These are phyloP conservation scores for Leptosphaerulina australis DNA, from an alignment of 2,329 filamentous ascomycete species.

Conservation along the genomic window DNA sequence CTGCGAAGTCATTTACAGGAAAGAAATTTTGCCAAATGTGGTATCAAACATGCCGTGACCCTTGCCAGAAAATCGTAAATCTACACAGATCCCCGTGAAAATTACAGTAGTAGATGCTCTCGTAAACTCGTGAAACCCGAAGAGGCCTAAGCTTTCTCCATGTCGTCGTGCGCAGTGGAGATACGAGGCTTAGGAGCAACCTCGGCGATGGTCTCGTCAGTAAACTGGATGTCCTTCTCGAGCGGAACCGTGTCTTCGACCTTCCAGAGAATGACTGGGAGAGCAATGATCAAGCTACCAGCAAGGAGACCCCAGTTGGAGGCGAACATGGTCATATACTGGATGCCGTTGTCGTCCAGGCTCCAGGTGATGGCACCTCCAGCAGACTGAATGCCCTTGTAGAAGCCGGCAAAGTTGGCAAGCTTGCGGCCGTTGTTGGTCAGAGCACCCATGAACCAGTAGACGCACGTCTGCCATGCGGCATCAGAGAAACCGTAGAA, in stretches of 20 bases:
- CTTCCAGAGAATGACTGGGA: constrained; percentile 78
- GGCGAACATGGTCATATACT: constrained; percentile 75
- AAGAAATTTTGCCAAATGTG: constrained; percentile 18
- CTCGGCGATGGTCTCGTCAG: constrained; percentile 79
- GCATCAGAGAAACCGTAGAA: constrained; percentile 92
- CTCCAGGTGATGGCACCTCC: constrained; percentile 78
- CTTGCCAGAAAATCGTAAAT: constrained; percentile 7
- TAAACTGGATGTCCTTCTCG: constrained; percentile 83
- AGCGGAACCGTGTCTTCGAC: constrained; percentile 81
- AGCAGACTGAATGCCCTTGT: constrained; percentile 89
- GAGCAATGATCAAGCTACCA: constrained; percentile 75
- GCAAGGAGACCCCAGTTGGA: constrained; percentile 77
- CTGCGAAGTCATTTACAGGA: constrained; percentile 33
- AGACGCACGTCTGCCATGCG: constrained; percentile 85
- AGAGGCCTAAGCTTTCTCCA: constrained; percentile 37
- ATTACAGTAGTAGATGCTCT: constrained; percentile 19
- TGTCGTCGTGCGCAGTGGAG: constrained; percentile 20
- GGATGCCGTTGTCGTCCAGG: constrained; percentile 63
- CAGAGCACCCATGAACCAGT: constrained; percentile 95
- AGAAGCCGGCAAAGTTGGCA: constrained; percentile 89
- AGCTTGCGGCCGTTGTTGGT: constrained; percentile 92
- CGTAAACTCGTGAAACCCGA: constrained; percentile 9
- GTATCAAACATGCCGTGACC: constrained; percentile 27
- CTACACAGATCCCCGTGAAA: constrained; percentile 17
- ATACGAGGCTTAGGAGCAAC: constrained; percentile 54